Conservation (phyloP, 345 rosid species). For the Populus simonii region DNA sequence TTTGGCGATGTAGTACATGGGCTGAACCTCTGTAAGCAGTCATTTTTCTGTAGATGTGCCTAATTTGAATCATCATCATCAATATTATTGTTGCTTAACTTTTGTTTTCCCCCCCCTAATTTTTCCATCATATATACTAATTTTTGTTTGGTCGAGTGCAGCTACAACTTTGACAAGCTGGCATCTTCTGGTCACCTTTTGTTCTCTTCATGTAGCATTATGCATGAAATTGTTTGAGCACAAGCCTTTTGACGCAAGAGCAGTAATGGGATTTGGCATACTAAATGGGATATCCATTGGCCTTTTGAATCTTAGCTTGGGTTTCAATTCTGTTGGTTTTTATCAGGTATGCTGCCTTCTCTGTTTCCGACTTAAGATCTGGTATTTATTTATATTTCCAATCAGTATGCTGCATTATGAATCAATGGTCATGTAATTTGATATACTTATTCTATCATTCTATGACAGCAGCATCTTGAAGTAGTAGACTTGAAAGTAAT, state of each 20-base stretch:
- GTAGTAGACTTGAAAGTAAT: not conserved
- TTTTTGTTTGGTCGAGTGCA: slow-evolving; percentile 23
- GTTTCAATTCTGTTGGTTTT: slow-evolving; percentile 98
- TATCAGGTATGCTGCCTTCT: slow-evolving; percentile 69
- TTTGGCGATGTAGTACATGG: not conserved
- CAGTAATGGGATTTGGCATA: slow-evolving; percentile 99
- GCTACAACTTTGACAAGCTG: slow-evolving; percentile 99
- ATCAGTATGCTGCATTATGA: not conserved
- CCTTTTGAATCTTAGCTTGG: slow-evolving; percentile 93
- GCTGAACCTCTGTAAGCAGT: not conserved
- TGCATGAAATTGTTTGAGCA: slow-evolving; percentile 97
- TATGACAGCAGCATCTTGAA: not conserved
- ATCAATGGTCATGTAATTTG: not conserved
- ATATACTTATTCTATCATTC: not conserved
- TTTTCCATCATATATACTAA: not conserved
- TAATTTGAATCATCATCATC: not conserved
- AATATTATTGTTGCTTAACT: not conserved
- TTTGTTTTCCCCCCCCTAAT: not conserved
- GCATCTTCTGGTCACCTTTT: slow-evolving; percentile 99
- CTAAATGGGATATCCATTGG: slow-evolving; percentile 97
- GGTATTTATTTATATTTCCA: not conserved
- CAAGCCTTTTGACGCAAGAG: slow-evolving; percentile 99
- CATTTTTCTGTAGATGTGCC: not conserved
- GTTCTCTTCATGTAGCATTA: slow-evolving; percentile 97
- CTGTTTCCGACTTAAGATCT: not conserved